These are phyloP conservation scores for Bolboschoenoplectus hybrid DNA, from an alignment of 202 grass and related monocot genomes.

Conservation along the genomic window DNA sequence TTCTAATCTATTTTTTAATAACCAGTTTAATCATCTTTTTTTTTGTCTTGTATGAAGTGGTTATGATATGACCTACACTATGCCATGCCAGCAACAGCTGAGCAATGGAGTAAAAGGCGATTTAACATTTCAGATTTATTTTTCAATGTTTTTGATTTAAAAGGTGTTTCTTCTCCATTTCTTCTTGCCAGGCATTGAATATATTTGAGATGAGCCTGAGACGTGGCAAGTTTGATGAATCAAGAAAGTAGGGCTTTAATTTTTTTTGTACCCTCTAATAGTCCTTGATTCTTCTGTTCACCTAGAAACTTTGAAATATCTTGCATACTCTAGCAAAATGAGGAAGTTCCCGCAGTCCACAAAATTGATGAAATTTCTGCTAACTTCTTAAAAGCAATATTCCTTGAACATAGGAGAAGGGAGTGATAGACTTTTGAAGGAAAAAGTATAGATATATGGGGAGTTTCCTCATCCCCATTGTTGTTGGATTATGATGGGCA, in stretches of 20 bases:
- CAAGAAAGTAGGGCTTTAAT: conserved; percentile 63
- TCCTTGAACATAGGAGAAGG: neutral
- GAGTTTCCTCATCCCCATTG: neutral
- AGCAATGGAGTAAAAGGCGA: neutral
- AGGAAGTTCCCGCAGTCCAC: neutral
- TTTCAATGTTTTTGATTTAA: neutral
- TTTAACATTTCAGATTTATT: neutral
- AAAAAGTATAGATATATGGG: neutral
- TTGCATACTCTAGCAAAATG: neutral
- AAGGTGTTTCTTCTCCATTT: conserved; percentile 3
- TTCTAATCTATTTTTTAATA: neutral
- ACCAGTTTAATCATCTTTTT: neutral
- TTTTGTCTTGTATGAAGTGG: neutral
- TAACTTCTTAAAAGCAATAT: neutral
- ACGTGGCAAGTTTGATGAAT: conserved; percentile 96
- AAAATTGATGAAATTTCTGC: neutral
- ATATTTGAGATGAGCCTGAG: conserved; percentile 93
- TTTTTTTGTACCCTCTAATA: neutral
- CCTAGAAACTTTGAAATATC: conserved; percentile 26
- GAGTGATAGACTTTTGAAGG: neutral
- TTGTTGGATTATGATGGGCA: conserved; percentile 3
- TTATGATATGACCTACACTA: conserved; percentile 23
- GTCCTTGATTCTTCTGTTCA: conserved; percentile 6
- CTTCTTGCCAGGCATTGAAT: conserved; percentile 65
- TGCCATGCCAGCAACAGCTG: neutral